These are phyloP conservation scores for Geranium brycei DNA, from an alignment of 345 rosid species.

Conservation along the genomic window DNA sequence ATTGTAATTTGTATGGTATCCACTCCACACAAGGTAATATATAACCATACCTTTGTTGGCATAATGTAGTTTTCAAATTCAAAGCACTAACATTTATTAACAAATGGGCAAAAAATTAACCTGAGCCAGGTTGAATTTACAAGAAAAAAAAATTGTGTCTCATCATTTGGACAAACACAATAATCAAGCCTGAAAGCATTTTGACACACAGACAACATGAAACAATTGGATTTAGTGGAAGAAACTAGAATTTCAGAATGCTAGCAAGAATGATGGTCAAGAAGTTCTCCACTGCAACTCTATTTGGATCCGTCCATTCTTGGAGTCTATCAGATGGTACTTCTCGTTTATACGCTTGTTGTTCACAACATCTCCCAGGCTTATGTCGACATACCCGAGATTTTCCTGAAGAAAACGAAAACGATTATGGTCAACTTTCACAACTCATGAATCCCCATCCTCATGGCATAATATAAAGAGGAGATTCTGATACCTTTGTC, in stretches of 20 bases:
- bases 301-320: conserved; percentile 65
- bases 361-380: conserved; percentile 55
- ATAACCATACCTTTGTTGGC: too few relatives aligned
- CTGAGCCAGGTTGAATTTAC: neutral
- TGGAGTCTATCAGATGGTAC: conserved; percentile 80
- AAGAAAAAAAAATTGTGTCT: neutral
- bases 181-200: neutral
- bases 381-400: conserved; percentile 53
- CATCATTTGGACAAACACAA: neutral
- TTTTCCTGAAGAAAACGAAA: conserved; percentile 33
- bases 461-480: neutral
- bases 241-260: too few relatives aligned
- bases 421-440: neutral
- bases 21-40: too few relatives aligned
- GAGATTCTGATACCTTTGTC: conserved; percentile 44
- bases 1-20: too few relatives aligned
- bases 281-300: conserved; percentile 80
- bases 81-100: too few relatives aligned
- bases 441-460: neutral
- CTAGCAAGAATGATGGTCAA: too few relatives aligned
- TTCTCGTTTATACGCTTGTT: conserved; percentile 73
- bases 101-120: too few relatives aligned
- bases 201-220: neutral
- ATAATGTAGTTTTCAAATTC: too few relatives aligned
- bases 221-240: neutral